Evolutionary conservation across 2,329 filamentous ascomycete species (phyloP).

Genomic region (Xylariaceae sp.): DNA sequence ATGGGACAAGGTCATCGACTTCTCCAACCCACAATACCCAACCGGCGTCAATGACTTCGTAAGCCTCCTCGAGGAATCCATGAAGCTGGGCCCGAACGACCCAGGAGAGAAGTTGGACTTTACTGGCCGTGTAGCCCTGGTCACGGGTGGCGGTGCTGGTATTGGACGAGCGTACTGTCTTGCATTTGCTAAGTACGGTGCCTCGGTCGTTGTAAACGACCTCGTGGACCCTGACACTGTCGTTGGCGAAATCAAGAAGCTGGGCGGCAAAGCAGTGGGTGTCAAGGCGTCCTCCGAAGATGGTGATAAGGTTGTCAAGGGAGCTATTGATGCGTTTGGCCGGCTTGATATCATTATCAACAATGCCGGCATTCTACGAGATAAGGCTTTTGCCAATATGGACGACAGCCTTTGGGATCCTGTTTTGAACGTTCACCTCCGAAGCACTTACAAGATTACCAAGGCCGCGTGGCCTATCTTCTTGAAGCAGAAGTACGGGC

Average conservation of each 20-base stretch:
- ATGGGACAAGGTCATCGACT: constrained; percentile 88
- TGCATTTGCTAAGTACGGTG: constrained; percentile 83
- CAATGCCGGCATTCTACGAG: constrained; percentile 95
- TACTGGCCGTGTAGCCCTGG: constrained; percentile 79
- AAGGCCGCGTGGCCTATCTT: constrained; percentile 98
- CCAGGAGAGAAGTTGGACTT: constrained; percentile 77
- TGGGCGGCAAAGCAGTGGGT: constrained; percentile 86
- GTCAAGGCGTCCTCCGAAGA: constrained; percentile 95
- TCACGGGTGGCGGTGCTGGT: constrained; percentile 87
- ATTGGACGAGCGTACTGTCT: constrained; percentile 90
- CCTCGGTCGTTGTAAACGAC: constrained; percentile 91
- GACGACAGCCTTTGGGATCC: constrained; percentile 90
- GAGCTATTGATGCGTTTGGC: constrained; percentile 89
- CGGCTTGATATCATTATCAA: constrained; percentile 95
- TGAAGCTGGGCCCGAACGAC: constrained; percentile 74
- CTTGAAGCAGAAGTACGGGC: constrained; percentile 98
- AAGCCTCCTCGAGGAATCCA: constrained; percentile 78
- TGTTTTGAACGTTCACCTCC: constrained; percentile 88
- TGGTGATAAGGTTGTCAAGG: constrained; percentile 87
- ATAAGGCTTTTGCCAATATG: constrained; percentile 99
- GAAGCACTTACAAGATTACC: constrained; percentile 93
- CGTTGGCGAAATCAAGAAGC: constrained; percentile 87
- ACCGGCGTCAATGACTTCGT: constrained; percentile 87
- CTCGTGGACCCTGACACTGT: constrained; percentile 89
- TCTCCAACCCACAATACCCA: constrained; percentile 81